Percentiles rank a stretch among this genome's conserved stretches.
Evolutionary conservation across 139 green algal species (phyloP).

Genomic region (Chlorella ohadii): DNA sequence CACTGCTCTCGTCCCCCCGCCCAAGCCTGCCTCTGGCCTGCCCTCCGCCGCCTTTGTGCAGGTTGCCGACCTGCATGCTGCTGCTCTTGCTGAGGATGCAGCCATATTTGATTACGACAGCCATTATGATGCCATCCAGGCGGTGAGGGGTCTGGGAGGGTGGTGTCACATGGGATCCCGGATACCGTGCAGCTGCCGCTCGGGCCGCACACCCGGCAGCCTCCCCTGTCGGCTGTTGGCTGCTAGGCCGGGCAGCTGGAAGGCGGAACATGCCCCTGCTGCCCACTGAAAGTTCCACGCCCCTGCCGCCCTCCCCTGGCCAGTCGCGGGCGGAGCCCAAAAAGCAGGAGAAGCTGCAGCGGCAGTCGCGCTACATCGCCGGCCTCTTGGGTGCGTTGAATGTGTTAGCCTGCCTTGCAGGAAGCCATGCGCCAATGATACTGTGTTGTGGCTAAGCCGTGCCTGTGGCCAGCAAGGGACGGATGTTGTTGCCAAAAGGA

Average conservation of each 20-base stretch:
- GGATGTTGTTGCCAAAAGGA: background rate
- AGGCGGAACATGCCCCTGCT: background rate
- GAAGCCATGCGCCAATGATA: no score
- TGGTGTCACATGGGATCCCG: no score
- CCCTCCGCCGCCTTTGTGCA: slow-evolving; percentile 28
- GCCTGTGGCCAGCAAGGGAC: background rate
- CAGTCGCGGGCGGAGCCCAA: slow-evolving; percentile 62
- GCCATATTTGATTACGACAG: slow-evolving; percentile 95
- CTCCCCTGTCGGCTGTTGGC: background rate
- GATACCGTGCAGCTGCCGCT: no score
- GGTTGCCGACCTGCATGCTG: slow-evolving; percentile 79
- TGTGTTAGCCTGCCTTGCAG: background rate
- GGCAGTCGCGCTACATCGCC: slow-evolving; percentile 82
- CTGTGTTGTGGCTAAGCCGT: background rate
- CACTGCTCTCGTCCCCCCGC: no score
- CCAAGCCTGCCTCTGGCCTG: no score
- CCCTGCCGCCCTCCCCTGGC: background rate
- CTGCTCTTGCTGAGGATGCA: slow-evolving; percentile 88
- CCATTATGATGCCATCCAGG: slow-evolving; percentile 88
- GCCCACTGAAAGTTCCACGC: background rate
- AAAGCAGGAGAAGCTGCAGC: slow-evolving; percentile 68
- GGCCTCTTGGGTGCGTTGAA: slow-evolving; percentile 53
- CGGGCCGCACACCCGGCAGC: background rate
- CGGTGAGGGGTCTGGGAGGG: background rate
- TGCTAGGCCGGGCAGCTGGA: background rate